A percentile compares a stretch with the other conserved stretches of the same genome.
phyloP scores from a whole-genome alignment of 495 filamentous ascomycete genomes.

The Daldinia vernicosa region DNA sequence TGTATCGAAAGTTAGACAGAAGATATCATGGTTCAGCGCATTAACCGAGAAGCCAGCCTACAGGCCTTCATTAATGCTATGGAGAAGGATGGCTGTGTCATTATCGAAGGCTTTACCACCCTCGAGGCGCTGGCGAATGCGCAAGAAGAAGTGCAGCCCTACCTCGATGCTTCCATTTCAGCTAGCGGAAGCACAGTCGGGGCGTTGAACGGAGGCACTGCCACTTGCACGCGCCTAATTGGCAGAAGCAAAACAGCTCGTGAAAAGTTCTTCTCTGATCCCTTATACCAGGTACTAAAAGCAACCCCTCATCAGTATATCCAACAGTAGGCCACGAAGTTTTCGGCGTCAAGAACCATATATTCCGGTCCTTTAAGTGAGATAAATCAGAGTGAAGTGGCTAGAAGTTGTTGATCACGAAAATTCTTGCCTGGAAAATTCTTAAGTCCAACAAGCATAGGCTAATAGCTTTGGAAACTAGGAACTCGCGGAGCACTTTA shows the following conservation, averaged over 20 bases:
- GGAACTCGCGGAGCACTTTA: conserved; percentile 24
- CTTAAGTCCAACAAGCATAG: neutral
- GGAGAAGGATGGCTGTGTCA: conserved; percentile 37
- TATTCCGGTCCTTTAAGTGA: no score
- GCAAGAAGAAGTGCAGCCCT: conserved; percentile 36
- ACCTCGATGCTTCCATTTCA: conserved; percentile 6
- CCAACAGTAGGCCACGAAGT: neutral
- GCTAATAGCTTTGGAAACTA: neutral
- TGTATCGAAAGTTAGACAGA: no score
- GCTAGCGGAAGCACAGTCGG: conserved; percentile 9
- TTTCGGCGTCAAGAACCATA: no score
- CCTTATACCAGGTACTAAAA: conserved; percentile 15
- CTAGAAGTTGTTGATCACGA: no score
- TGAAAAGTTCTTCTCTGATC: conserved; percentile 39
- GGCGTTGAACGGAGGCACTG: conserved; percentile 7
- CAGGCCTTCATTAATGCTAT: conserved; percentile 30
- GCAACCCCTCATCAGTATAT: neutral
- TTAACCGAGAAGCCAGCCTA: neutral
- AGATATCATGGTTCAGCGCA: conserved; percentile 3
- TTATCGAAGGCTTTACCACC: conserved; percentile 40
- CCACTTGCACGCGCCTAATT: conserved; percentile 29
- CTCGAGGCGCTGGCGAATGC: conserved; percentile 25
- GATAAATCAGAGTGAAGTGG: neutral
- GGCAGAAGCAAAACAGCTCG: conserved; percentile 30
- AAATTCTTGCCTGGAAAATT: no score